Conservation (phyloP, 73 alveolate genomes). For the Tetrahymena malaccensis region DNA sequence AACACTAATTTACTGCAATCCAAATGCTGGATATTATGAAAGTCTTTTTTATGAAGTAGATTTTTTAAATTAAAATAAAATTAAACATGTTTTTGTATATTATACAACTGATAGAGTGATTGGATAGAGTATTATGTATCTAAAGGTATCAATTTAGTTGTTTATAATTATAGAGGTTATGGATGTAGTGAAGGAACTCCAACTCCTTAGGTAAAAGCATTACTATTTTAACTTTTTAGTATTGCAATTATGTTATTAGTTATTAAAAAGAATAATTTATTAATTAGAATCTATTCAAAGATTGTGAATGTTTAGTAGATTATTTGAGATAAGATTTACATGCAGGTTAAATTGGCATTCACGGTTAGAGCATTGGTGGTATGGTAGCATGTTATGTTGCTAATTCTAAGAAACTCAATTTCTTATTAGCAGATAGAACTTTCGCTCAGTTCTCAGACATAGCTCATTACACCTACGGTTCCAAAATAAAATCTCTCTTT, state of each 20-base stretch:
- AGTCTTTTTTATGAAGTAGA: neutral
- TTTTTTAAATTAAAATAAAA: too few species aligned
- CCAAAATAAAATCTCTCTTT: neutral
- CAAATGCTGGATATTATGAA: conserved; percentile 53
- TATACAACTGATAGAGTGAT: neutral
- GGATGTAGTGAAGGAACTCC: conserved; percentile 43
- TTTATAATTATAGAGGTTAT: conserved; percentile 53
- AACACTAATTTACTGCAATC: conserved; percentile 48
- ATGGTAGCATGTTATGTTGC: conserved; percentile 50
- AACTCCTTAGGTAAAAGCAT: neutral
- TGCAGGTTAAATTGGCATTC: conserved; percentile 36
- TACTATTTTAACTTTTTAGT: too few species aligned
- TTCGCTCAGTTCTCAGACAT: conserved; percentile 30
- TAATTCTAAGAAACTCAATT: conserved; percentile 37
- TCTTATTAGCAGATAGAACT: conserved; percentile 54
- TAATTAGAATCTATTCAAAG: conserved; percentile 4
- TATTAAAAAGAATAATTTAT: too few species aligned
- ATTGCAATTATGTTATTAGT: too few species aligned
- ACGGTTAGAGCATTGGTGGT: conserved; percentile 64
- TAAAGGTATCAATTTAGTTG: conserved; percentile 40
- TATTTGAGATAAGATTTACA: conserved; percentile 36
- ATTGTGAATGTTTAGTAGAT: conserved; percentile 38
- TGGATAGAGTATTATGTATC: neutral
- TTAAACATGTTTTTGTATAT: too few species aligned
- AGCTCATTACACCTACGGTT: conserved; percentile 41